These are phyloP conservation scores for Linum lewisii DNA, from an alignment of 345 rosid genomes.

Conservation along the genomic window DNA sequence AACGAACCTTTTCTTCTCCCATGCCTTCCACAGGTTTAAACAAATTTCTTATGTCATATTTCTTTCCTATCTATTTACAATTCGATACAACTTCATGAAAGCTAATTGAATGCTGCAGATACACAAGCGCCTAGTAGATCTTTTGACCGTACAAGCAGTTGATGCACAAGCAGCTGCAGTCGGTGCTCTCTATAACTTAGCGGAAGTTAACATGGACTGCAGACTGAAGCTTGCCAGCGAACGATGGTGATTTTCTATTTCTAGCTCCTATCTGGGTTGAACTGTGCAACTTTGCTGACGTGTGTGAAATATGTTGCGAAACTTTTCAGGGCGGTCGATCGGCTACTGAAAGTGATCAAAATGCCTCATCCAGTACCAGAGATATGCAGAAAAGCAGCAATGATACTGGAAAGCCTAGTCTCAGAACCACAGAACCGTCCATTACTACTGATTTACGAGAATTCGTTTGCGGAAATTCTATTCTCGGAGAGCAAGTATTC, in stretches of 20 bases:
- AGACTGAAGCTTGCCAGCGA: constrained; percentile 92
- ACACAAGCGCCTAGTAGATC: constrained; percentile 80
- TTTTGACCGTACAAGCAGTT: constrained; percentile 57
- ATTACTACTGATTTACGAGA: constrained; percentile 71
- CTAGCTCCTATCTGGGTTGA: no score
- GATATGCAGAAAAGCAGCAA: constrained; percentile 90
- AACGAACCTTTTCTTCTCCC: constrained; percentile 93
- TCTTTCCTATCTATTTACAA: background rate
- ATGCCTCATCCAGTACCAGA: constrained; percentile 86
- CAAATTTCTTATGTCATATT: background rate
- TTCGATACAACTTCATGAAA: constrained; percentile 5
- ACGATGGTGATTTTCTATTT: constrained; percentile 51
- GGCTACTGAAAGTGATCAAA: constrained; percentile 75
- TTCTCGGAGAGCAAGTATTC: constrained; percentile 79
- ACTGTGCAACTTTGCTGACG: background rate
- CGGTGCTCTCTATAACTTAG: constrained; percentile 92
- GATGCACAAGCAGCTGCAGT: constrained; percentile 98
- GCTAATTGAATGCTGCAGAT: constrained; percentile 40
- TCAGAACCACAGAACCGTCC: constrained; percentile 85
- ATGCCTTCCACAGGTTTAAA: constrained; percentile 62
- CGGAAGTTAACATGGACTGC: constrained; percentile 94
- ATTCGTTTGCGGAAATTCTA: constrained; percentile 82
- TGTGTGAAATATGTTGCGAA: background rate
- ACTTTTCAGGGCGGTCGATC: constrained; percentile 75
- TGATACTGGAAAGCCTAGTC: constrained; percentile 84